Conservation (phyloP, 202 grass and related monocot species). For the Musa balbisiana region DNA sequence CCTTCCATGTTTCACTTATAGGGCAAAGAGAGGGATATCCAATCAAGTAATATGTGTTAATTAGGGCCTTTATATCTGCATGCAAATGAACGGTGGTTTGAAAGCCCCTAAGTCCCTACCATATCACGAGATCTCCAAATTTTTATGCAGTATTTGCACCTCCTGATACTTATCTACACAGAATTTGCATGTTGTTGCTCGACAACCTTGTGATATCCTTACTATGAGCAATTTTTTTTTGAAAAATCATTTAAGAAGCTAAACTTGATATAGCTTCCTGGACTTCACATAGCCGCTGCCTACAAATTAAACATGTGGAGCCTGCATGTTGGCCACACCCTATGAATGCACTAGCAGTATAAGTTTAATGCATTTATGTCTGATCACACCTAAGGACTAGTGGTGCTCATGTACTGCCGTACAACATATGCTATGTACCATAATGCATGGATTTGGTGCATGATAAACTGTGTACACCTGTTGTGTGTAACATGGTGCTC, state of each 20-base stretch:
- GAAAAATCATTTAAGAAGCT: background rate
- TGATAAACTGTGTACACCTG: background rate
- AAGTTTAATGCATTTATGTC: background rate
- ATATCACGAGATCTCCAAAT: no score
- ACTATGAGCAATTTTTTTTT: background rate
- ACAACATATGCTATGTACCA: no score
- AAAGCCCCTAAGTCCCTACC: no score
- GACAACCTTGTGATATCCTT: background rate
- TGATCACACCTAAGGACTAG: background rate
- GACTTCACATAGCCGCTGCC: background rate
- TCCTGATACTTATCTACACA: background rate
- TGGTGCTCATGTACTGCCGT: background rate
- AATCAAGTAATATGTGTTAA: background rate
- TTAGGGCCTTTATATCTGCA: no score
- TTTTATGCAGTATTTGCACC: background rate
- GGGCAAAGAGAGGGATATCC: background rate
- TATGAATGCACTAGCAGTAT: background rate
- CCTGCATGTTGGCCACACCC: background rate
- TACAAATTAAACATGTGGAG: conserved; percentile 1
- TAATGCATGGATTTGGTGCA: no score
- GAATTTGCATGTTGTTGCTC: background rate
- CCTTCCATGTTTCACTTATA: background rate
- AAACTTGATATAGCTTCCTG: background rate
- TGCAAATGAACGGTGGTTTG: no score
- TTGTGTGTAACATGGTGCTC: background rate